phyloP scores from a whole-genome alignment of 805 yeast genomes.

The Blastobotrys peoriensis region DNA sequence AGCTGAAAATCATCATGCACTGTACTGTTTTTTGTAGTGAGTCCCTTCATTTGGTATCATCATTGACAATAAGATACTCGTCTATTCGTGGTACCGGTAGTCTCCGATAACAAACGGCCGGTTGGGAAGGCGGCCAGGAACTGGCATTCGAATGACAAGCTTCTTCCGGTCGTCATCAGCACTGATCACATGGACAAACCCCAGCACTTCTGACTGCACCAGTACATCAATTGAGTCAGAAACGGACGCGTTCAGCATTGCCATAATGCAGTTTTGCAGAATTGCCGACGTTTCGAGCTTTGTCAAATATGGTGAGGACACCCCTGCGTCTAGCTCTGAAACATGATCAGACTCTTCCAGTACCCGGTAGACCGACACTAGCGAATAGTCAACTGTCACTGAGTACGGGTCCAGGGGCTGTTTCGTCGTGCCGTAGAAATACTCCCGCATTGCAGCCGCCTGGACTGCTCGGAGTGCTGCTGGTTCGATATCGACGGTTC shows the following conservation, averaged over 20 bases:
- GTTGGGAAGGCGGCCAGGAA: constrained; percentile 79
- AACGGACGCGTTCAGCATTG: constrained; percentile 46
- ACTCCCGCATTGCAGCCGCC: constrained; percentile 72
- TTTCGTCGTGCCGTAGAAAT: constrained; percentile 74
- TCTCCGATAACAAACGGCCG: constrained; percentile 69
- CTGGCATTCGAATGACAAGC: constrained; percentile 71
- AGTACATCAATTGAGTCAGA: constrained; percentile 45
- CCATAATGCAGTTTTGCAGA: constrained; percentile 72
- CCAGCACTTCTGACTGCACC: constrained; percentile 55
- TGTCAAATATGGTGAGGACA: constrained; percentile 26
- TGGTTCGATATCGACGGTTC: constrained; percentile 70
- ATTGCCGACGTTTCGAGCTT: constrained; percentile 33
- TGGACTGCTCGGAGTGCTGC: constrained; percentile 63
- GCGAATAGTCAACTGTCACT: constrained; percentile 60
- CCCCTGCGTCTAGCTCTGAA: not conserved
- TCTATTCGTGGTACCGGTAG: constrained; percentile 72
- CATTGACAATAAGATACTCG: too few relatives aligned
- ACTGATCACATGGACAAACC: constrained; percentile 65
- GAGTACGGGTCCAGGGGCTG: constrained; percentile 78
- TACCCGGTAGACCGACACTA: constrained; percentile 59
- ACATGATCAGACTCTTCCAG: constrained; percentile 26
- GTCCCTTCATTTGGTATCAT: too few relatives aligned
- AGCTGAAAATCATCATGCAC: too few relatives aligned
- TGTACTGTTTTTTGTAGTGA: too few relatives aligned
- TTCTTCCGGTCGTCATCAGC: constrained; percentile 71